Evolutionary conservation across 768 basidiomycete genomes (phyloP).

Genomic region (Kondoa malvinella): DNA sequence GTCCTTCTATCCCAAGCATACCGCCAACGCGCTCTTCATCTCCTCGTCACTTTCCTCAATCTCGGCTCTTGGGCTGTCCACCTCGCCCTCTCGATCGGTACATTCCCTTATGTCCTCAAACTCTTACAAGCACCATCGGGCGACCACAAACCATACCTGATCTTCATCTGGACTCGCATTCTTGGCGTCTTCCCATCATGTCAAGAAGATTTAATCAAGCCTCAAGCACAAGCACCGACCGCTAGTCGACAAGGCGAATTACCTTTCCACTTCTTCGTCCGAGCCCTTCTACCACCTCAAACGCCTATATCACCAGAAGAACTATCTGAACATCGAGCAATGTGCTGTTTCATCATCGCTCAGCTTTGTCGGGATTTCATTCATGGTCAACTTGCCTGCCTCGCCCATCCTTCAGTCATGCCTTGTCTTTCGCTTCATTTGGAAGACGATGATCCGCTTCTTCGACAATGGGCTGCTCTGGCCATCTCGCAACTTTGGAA

Average conservation of each 20-base stretch:
- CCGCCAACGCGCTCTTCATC: slow-evolving; percentile 80
- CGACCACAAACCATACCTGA: slow-evolving; percentile 89
- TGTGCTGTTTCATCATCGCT: slow-evolving; percentile 92
- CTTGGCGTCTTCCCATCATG: slow-evolving; percentile 88
- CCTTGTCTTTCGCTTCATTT: slow-evolving; percentile 63
- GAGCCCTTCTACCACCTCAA: slow-evolving; percentile 42
- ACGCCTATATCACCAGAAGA: slow-evolving; percentile 49
- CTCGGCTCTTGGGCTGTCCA: slow-evolving; percentile 98
- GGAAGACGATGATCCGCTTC: slow-evolving; percentile 74
- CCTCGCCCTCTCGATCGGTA: slow-evolving; percentile 84
- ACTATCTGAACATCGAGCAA: slow-evolving; percentile 84
- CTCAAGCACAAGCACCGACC: slow-evolving; percentile 16
- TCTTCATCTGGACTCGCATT: slow-evolving; percentile 98
- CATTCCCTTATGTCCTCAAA: slow-evolving; percentile 96
- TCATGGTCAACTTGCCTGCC: slow-evolving; percentile 72
- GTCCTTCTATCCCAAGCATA: slow-evolving; percentile 92
- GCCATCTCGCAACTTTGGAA: slow-evolving; percentile 96
- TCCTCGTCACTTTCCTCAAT: slow-evolving; percentile 92
- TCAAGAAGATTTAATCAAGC: slow-evolving; percentile 66
- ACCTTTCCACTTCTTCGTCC: slow-evolving; percentile 58
- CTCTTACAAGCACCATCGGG: slow-evolving; percentile 84
- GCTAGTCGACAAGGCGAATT: slow-evolving; percentile 5
- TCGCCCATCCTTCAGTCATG: slow-evolving; percentile 35
- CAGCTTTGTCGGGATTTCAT: slow-evolving; percentile 75
- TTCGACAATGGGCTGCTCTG: slow-evolving; percentile 83